A percentile compares a stretch with the other conserved stretches of the same genome.
Evolutionary conservation across 345 rosid species (phyloP).

Genomic region (Mallotus nudiflorus): DNA sequence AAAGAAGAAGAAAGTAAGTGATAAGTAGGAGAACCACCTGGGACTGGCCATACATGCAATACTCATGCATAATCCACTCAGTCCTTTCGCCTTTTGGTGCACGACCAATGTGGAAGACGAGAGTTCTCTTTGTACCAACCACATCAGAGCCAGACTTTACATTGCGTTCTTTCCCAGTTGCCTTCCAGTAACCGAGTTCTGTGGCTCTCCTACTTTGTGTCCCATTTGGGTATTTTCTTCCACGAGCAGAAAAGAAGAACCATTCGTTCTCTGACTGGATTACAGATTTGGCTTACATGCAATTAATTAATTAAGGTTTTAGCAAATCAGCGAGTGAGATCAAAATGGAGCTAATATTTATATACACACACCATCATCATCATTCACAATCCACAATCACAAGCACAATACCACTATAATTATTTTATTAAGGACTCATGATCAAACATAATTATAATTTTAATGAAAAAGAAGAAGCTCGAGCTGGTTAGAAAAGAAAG

Average conservation of each 20-base stretch:
- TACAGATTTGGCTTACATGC: conserved; percentile 68
- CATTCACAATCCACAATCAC: no score
- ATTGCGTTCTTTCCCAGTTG: conserved; percentile 83
- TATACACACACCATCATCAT: no score
- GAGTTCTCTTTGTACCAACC: conserved; percentile 89
- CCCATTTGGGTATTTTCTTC: conserved; percentile 87
- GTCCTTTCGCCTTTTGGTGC: conserved; percentile 92
- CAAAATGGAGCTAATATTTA: no score
- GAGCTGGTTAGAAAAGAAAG: no score
- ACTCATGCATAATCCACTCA: conserved; percentile 96
- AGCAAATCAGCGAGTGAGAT: no score
- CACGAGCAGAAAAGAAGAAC: conserved; percentile 86
- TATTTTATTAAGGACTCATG: no score
- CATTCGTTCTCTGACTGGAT: conserved; percentile 77
- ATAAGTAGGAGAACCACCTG: conserved; percentile 45
- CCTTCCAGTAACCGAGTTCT: conserved; percentile 85
- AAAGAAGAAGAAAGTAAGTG: background rate
- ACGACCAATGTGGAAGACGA: conserved; percentile 84
- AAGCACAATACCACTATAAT: no score
- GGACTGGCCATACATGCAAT: conserved; percentile 53
- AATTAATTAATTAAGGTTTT: no score
- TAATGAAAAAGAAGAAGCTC: no score
- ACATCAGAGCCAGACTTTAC: conserved; percentile 56
- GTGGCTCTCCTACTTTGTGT: conserved; percentile 83
- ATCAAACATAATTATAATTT: no score